Evolutionary conservation across 2,329 filamentous ascomycete genomes (phyloP), one percentile per base, ranked within the genome.

Genomic region (Cyanodermella asteris): DNA sequence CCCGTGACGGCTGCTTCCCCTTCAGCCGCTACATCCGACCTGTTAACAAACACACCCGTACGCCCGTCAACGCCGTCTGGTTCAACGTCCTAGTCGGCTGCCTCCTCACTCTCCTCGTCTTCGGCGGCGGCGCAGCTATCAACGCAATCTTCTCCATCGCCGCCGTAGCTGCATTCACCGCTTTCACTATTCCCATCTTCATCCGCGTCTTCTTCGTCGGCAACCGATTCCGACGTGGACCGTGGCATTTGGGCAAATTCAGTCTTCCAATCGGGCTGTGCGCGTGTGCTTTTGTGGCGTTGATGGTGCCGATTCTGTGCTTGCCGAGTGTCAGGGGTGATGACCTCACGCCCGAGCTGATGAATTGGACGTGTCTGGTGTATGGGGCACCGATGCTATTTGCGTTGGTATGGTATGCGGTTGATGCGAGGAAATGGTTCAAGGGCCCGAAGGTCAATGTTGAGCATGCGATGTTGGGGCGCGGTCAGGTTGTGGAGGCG

Each of bases 331-430:
- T 56, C 5, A 63, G 53, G 2, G 68, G 66, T 2, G 45, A 41
- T 1, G 49, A 72, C 35, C 41, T 75, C 28, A 54, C 49, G 3
- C 41, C 43, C 2, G 41, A 51, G 10, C 38, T 48, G 5, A 74
- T 75, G 70, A 75, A 76, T 39, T 76, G 69, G 64, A 73, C 70
- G 2, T 61, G 53, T 34, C 47, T 74, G 13, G 67, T 72, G 6
- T 74, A 70, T 44, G 69, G 67, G 5, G 67, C 50, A 3, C 61
- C 65, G 0, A 73, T 73, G 67, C 30, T 64, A 4, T 40, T 56
- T 3, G 53, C 66, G 4, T 46, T 56, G 3, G 43, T 69, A 9
- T 75, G 68, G 65, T 76, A 67, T 55, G 47, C 63, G 20, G 46
- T 74, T 4, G 58, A 61, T 34, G 70, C 70, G 7, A 54, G 54